Evolutionary conservation across 352 stramenopile species (phyloP).

Genomic region (Phytophthora podocarpi): DNA sequence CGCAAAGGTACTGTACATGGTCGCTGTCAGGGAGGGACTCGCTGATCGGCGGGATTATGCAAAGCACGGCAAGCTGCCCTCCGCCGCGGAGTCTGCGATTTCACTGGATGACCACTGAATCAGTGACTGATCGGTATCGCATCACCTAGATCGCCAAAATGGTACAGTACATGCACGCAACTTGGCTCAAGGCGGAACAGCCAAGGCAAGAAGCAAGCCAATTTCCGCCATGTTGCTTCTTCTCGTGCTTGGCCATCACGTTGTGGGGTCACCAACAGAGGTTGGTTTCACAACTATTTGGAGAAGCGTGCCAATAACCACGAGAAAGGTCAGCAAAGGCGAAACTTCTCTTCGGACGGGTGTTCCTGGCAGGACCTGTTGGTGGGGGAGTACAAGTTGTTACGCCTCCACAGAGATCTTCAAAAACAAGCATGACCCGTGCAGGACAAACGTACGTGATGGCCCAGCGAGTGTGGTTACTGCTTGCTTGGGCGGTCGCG

Average conservation of each 20-base stretch:
- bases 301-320: slow-evolving; percentile 1
- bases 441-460: not conserved
- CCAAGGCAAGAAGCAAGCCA: too few species aligned
- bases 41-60: slow-evolving; percentile 9
- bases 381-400: not conserved
- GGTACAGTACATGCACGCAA: too few species aligned
- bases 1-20: too few species aligned
- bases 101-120: too few species aligned
- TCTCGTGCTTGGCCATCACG: too few species aligned
- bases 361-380: not conserved
- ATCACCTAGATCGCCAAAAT: too few species aligned
- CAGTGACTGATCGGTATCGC: too few species aligned
- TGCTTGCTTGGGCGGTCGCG: slow-evolving; percentile 8
- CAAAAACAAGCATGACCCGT: not conserved
- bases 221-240: too few species aligned
- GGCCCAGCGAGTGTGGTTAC: slow-evolving; percentile 2
- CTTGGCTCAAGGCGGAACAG: too few species aligned
- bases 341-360: slow-evolving; percentile 14
- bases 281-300: slow-evolving; percentile 19
- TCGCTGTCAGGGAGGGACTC: not conserved
- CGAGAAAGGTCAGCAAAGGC: slow-evolving; percentile 16
- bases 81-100: too few species aligned
- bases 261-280: too few species aligned
- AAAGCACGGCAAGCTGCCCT: too few species aligned
- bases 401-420: not conserved